phyloP scores from a whole-genome alignment of 257 asterid genomes.

The Linaria vulgaris region DNA sequence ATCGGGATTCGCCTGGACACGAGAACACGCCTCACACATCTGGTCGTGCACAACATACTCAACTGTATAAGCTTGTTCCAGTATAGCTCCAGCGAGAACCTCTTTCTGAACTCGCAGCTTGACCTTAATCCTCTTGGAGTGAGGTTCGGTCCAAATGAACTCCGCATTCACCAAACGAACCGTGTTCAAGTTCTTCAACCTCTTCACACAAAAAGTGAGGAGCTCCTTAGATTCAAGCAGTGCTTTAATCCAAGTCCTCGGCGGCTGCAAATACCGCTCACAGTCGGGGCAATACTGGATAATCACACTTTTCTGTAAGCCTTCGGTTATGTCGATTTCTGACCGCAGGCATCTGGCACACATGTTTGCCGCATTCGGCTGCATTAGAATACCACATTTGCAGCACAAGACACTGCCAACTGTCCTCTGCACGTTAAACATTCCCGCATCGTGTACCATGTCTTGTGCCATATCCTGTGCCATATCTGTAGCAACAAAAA shows the following conservation, averaged over 20 bases:
- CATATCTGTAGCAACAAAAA: too few relatives aligned
- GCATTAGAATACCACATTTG: neutral
- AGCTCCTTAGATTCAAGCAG: neutral
- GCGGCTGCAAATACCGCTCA: neutral
- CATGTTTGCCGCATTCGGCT: neutral
- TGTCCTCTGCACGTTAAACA: too few relatives aligned
- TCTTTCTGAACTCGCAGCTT: slow-evolving; percentile 20
- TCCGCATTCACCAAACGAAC: neutral
- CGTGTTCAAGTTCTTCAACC: neutral
- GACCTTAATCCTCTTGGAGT: neutral
- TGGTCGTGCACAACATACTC: slow-evolving; percentile 28
- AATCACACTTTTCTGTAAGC: neutral
- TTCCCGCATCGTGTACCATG: too few relatives aligned
- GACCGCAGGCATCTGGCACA: neutral
- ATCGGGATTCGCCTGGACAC: slow-evolving; percentile 22
- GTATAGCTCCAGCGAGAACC: slow-evolving; percentile 16
- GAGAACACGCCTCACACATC: slow-evolving; percentile 26
- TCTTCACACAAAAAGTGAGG: neutral
- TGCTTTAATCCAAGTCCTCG: slow-evolving; percentile 2
- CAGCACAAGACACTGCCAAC: too few relatives aligned
- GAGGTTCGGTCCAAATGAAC: neutral
- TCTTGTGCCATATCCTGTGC: too few relatives aligned
- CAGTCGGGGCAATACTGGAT: neutral
- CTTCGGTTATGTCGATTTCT: neutral
- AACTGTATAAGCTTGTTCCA: slow-evolving; percentile 13